phyloP scores from a whole-genome alignment of 495 filamentous ascomycete genomes.

The Rhypophila decipiens region DNA sequence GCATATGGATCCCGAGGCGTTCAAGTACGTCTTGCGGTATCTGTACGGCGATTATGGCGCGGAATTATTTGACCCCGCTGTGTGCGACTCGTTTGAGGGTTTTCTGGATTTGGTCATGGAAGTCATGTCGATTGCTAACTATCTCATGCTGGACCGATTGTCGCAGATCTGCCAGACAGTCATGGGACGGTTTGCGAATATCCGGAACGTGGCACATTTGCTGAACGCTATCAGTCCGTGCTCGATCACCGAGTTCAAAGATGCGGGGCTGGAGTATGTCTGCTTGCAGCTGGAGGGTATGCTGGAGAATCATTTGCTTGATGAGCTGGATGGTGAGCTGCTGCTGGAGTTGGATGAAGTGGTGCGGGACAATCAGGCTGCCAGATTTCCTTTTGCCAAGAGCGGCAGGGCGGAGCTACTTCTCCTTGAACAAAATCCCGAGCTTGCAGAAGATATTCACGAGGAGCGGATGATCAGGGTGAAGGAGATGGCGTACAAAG shows the following conservation, averaged over 20 bases:
- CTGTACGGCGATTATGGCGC: slow-evolving; percentile 79
- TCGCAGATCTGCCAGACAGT: slow-evolving; percentile 84
- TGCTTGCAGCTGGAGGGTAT: slow-evolving; percentile 85
- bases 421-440: slow-evolving; percentile 65
- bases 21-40: slow-evolving; percentile 72
- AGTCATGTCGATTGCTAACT: slow-evolving; percentile 83
- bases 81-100: slow-evolving; percentile 64
- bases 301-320: slow-evolving; percentile 78
- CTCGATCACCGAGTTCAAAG: slow-evolving; percentile 77
- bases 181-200: slow-evolving; percentile 81
- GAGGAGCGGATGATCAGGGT: slow-evolving; percentile 44
- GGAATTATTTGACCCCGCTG: slow-evolving; percentile 73
- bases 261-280: slow-evolving; percentile 83
- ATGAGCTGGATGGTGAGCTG: slow-evolving; percentile 81
- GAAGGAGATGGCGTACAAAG: slow-evolving; percentile 51
- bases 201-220: slow-evolving; percentile 77
- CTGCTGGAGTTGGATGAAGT: slow-evolving; percentile 69
- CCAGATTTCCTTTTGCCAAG: slow-evolving; percentile 65
- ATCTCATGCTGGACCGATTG: slow-evolving; percentile 89
- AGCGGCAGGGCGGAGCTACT: slow-evolving; percentile 65
- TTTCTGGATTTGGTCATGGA: slow-evolving; percentile 88
- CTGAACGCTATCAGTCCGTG: slow-evolving; percentile 79
- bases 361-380: slow-evolving; percentile 74
- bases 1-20: slow-evolving; percentile 65
- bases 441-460: slow-evolving; percentile 43